Evolutionary conservation across 129 eudicot species (phyloP), one percentile per base, ranked within the genome.

Genomic region (Dittrichia graveolens): DNA sequence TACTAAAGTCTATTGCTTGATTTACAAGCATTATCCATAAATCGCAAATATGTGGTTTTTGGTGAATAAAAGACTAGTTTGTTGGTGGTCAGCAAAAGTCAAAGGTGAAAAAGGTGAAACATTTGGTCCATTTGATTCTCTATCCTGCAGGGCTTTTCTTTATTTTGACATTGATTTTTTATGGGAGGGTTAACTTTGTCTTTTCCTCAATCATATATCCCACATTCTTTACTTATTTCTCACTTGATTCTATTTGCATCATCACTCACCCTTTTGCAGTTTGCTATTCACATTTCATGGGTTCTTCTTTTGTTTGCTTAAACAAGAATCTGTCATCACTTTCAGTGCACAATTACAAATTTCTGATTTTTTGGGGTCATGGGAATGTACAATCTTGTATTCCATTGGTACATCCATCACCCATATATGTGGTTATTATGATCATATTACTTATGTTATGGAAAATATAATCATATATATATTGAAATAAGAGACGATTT

Each of bases 1-100:
- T 69, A 77, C 60, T 78, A 70, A 78, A 78, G 76, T 61, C 70
- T 78, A 61, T 78, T 70, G 81, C 81, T 70, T 78, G 77, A 78
- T 70, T 61, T 71, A 70, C 81, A 78, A 78, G 81, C 81, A 61
- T 70, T 62, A 61, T 73, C 72, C 77, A 69, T 49, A 78, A 52
- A 78, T 50, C 69, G 72, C 76, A 50, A 0, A 24, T 70, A 70
- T 78, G 76, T 61, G 65, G 47, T 31, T 70, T 78, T 61, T 34
- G 37, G 65, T 78, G 72, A 70, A 78, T 70, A 78, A 69, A 68
- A 78, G 62, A 70, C 46, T 52, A 24, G 76, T 44, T 75, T 75
- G 48, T 19, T 77, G 75, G 66, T 60, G 81, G 76, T 78, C 81
- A 78, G 63, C 81, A 61, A 50, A 70, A 54, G 66, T 78, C 77